Base-by-base conservation (phyloP, 2,329 filamentous ascomycete genomes). In the Ceratocystis papillata region DNA sequence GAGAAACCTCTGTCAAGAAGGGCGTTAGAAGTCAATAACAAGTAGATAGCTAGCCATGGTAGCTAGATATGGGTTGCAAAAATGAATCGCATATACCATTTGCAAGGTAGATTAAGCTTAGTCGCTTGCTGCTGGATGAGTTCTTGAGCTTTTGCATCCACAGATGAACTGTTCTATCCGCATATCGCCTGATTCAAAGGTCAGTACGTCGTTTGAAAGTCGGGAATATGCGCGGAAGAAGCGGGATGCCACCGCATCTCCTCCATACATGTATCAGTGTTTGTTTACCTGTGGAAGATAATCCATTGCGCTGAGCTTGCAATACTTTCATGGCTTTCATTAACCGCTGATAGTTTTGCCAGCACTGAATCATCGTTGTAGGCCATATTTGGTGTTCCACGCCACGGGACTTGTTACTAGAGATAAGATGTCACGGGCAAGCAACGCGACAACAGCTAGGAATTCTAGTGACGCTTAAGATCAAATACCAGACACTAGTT, bases 231-330 rank as follows among this genome's bases (percentile, higher is more conserved):
- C 25, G 57, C 37, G 46, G 15, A n/a, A 28, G 22, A 22, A 33
- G 59, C 25, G 20, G 25, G 17, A 33, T 45, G 44, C 25, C 45
- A 25, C 46, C 15, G 48, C 22, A 66, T 68, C 28, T 12, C 17
- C 64, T 53, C 17, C 17, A n/a, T 44, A 20, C n/a, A 65, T 67
- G 65, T 67, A 55, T 68, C 37, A 41, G 37, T 41, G 37, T 15
- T 41, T 41, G 67, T 75, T 69, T 85, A 96, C 91, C 91, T 88
- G 78, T 99, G 93, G 75, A 99, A 99, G 88, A 99, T 95, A 69
- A 99, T 94, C 95, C 95, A 99, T 85, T 97, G 93, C 67, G 94
- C 91, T 69, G 96, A 92, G 45, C 90, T 93, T 68, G 96, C 84
- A 73, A 99, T 97, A 77, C 91, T 95, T 75, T 99, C 94, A 75